Evolutionary conservation across 2,329 filamentous ascomycete genomes (phyloP).

Genomic region (Neopestalotiopsis rosae): DNA sequence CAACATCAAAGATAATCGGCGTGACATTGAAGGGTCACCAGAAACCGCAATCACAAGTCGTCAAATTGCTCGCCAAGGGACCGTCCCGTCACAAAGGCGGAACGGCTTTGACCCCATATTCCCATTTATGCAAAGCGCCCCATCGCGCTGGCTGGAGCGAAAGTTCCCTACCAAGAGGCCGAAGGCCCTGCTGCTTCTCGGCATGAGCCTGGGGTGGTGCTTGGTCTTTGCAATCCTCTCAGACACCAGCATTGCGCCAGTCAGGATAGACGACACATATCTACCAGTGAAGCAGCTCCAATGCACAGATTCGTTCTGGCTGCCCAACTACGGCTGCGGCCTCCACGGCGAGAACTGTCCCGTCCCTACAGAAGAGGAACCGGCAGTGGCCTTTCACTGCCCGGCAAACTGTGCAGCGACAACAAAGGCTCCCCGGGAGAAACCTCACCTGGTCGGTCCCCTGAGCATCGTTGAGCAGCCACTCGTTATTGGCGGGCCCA

Average conservation of each 20-base stretch:
- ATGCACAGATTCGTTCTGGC: slow-evolving; percentile 61
- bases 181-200: slow-evolving; percentile 8
- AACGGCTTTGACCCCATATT: not conserved
- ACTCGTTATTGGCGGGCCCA: slow-evolving; percentile 47
- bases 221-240: slow-evolving; percentile 44
- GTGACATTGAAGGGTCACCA: not conserved
- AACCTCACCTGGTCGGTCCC: slow-evolving; percentile 61
- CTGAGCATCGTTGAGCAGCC: slow-evolving; percentile 47
- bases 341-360: slow-evolving; percentile 62
- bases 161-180: slow-evolving; percentile 13
- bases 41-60: not conserved
- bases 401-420: slow-evolving; percentile 60
- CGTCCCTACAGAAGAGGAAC: slow-evolving; percentile 54
- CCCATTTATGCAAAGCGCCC: not conserved
- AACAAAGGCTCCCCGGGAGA: slow-evolving; percentile 44
- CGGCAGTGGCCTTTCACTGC: slow-evolving; percentile 59
- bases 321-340: slow-evolving; percentile 54
- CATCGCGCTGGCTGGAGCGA: not conserved
- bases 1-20: not conserved
- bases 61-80: not conserved
- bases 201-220: slow-evolving; percentile 17
- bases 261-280: not conserved
- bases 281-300: slow-evolving; percentile 40
- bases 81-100: too few species aligned
- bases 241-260: slow-evolving; percentile 18